Evolutionary conservation across 2,329 filamentous ascomycete genomes (phyloP).

Genomic region (Xylariales sp.): DNA sequence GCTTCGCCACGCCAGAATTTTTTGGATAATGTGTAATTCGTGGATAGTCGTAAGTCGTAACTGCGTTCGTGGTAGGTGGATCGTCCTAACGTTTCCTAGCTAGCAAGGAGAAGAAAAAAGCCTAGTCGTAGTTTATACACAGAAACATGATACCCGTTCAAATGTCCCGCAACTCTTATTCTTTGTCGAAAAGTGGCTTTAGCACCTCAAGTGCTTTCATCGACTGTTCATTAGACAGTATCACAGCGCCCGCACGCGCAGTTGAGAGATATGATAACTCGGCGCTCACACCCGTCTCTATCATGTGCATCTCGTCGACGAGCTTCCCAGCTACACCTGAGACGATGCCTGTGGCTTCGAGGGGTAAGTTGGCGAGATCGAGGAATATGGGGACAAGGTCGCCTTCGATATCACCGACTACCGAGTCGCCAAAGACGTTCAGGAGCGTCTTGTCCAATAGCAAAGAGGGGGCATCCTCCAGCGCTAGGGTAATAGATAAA

Average conservation of each 20-base stretch:
- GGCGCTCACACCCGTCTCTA: slow-evolving; percentile 59
- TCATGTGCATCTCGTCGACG: slow-evolving; percentile 74
- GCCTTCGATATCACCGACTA: slow-evolving; percentile 80
- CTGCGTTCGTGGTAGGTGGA: slow-evolving; percentile 10
- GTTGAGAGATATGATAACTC: slow-evolving; percentile 94
- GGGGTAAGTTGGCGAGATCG: slow-evolving; percentile 81
- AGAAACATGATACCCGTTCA: slow-evolving; percentile 18
- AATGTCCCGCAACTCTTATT: slow-evolving; percentile 30
- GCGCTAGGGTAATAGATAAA: slow-evolving; percentile 78
- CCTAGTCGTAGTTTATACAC: slow-evolving; percentile 24
- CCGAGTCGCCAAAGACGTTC: slow-evolving; percentile 73
- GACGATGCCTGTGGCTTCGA: slow-evolving; percentile 93
- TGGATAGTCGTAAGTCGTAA: slow-evolving; percentile 34
- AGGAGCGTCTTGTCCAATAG: slow-evolving; percentile 77
- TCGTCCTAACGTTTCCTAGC: neutral
- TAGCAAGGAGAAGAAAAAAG: neutral
- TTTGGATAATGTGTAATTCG: slow-evolving; percentile 17
- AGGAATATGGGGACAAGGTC: slow-evolving; percentile 87
- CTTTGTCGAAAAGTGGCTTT: slow-evolving; percentile 60
- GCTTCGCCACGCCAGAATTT: slow-evolving; percentile 16
- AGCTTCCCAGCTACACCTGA: slow-evolving; percentile 90
- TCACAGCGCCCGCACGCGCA: slow-evolving; percentile 87
- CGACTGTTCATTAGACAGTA: slow-evolving; percentile 80
- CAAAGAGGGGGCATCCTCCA: slow-evolving; percentile 78
- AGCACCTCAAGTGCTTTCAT: slow-evolving; percentile 79